Base-by-base conservation (phyloP, 83 land plant genomes). In the Picea abies region DNA sequence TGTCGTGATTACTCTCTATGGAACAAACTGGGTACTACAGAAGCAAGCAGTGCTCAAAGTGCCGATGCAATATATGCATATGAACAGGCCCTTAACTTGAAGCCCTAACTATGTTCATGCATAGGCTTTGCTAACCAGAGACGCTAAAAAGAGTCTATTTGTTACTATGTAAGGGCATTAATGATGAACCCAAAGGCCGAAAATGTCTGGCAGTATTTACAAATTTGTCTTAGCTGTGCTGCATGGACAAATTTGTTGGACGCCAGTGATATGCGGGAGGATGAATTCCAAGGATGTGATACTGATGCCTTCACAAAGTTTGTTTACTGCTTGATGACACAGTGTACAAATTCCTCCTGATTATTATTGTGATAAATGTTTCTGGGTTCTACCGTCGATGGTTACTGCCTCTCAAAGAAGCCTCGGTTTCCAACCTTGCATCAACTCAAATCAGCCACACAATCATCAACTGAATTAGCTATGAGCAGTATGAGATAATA, bases 71-170 rank as follows among this genome's bases (percentile, higher is more conserved):
- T 97, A 61, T 85, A 87, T 44, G 99, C 99, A 64, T 97, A 97
- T 86, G 98, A 97, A 83, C 86, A 96, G 96, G 99, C 99, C n/a
- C 89, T 97, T 22, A 95, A 97, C 82, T 89, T 95, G 82, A 97
- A 97, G 88, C 32, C 98, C 99, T 20, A 97, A 97, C 80, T 97
- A 97, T 87, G 99, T 97, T 62, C 98, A 98, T 80, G 99, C 98
- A 58, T 95, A 98, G 99, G 99, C 81, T 97, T 91, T 85, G 99
- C 99, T 35, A 97, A 97, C 81, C 97, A 97, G 95, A 98, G 94
- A 7, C 84, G 87, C 63, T 91, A 94, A 83, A 97, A 97, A 84
- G 99, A 97, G 56, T 97, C 99, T 10, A 88, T 97, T 63, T 90
- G 92, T 23, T 97, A 94, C 78, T 97, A 96, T 87, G 98, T 97